Conservation (phyloP, 495 filamentous ascomycete genomes). For the Penicillium cataractarum region DNA sequence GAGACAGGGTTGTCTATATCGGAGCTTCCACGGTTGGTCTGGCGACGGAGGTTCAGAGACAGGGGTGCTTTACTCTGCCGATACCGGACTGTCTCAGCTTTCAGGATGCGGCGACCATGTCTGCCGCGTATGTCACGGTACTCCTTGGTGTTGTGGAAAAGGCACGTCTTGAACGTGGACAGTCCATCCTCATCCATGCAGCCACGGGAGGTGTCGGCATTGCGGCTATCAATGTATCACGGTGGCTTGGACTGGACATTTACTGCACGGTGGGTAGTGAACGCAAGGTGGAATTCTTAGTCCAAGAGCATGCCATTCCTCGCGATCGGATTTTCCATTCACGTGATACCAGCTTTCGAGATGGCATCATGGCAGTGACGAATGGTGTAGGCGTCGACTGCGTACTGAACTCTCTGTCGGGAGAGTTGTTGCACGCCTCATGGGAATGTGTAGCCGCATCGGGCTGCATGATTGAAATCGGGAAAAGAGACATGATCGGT, state of each 20-base stretch:
- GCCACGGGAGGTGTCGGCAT: background rate
- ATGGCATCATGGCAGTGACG: background rate
- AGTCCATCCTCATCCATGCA: background rate
- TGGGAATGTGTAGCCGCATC: background rate
- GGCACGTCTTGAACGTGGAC: background rate
- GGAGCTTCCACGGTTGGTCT: background rate
- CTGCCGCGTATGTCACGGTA: background rate
- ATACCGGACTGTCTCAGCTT: background rate
- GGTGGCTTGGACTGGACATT: background rate
- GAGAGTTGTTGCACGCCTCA: background rate
- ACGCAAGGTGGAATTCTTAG: background rate
- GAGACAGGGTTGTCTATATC: background rate
- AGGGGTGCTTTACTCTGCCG: background rate
- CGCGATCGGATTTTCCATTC: background rate
- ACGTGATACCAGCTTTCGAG: background rate
- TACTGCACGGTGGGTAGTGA: background rate
- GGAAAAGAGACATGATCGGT: background rate
- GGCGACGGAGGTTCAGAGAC: background rate
- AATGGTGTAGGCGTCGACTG: background rate
- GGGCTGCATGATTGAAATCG: background rate
- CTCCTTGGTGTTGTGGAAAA: background rate
- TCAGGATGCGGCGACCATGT: background rate
- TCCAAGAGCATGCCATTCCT: background rate
- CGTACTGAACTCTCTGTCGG: background rate
- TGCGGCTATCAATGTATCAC: background rate